A percentile compares a stretch with the other conserved stretches of the same genome.
Conservation (phyloP, 2,329 filamentous ascomycete species). For the Anisogramma anomala region DNA sequence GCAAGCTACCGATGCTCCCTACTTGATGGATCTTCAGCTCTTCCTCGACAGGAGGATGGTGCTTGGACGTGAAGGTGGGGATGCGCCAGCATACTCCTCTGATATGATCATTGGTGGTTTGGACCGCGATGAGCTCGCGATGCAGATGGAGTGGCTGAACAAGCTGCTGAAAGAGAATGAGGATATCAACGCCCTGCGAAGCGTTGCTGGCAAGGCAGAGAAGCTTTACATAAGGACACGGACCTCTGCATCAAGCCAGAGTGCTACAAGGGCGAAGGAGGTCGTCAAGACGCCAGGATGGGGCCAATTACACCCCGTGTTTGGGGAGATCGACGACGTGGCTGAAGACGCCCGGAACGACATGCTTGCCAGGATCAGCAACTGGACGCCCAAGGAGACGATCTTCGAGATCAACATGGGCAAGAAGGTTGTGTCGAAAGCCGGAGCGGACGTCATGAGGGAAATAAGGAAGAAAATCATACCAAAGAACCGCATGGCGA, state of each 20-base stretch:
- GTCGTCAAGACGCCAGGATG: conserved; percentile 59
- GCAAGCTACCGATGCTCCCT: conserved; percentile 76
- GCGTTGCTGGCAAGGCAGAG: conserved; percentile 77
- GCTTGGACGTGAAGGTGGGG: conserved; percentile 51
- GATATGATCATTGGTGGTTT: conserved; percentile 76
- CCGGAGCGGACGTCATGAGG: conserved; percentile 66
- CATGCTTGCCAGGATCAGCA: conserved; percentile 81
- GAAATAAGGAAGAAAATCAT: conserved; percentile 58
- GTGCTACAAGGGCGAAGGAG: conserved; percentile 75
- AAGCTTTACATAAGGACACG: conserved; percentile 84
- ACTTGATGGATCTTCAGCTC: conserved; percentile 84
- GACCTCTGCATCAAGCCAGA: conserved; percentile 81
- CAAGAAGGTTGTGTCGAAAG: conserved; percentile 48
- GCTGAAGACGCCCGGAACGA: conserved; percentile 63
- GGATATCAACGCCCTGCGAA: conserved; percentile 60
- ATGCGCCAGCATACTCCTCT: conserved; percentile 59
- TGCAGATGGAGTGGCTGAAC: conserved; percentile 69
- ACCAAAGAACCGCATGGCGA: conserved; percentile 38
- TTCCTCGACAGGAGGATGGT: conserved; percentile 81
- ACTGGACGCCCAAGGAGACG: conserved; percentile 81
- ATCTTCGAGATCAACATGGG: conserved; percentile 87
- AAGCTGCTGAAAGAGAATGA: conserved; percentile 64
- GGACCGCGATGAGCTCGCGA: conserved; percentile 60
- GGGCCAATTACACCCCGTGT: conserved; percentile 68
- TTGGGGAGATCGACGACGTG: conserved; percentile 55